Base-by-base conservation (phyloP, 1,139 yeast genomes). In the Sugiyamaella grinbergsii region DNA sequence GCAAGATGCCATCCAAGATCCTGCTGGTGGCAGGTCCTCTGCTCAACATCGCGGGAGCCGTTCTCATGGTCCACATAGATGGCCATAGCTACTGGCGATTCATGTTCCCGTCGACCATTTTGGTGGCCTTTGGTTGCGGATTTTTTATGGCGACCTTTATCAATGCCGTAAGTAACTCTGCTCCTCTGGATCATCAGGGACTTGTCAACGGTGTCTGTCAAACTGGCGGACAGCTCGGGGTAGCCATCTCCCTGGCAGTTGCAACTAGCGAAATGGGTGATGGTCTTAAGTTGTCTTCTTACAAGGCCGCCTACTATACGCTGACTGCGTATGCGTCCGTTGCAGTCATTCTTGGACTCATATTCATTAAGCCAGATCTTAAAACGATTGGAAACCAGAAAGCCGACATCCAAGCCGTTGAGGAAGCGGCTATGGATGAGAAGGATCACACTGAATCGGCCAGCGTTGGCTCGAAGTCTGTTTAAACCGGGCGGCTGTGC, bases 181-280 rank as follows among this genome's bases (percentile, higher is more conserved):
- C 72, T 4, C 73, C 73, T 5, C 41, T 62, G 10, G 67, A 67
- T 44, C 57, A 67, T 29, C 73, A 70, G 51, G 71, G 72, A 2
- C 56, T 61, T 8, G 67, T 69, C 5, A 54, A 61, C 19, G 74
- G 71, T 5, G 58, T 69, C 18, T 61, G 59, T 49, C 64, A 61
- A 48, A 62, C 71, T 0, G 50, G 58, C 28, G 64, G 65, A 1
- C 73, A 70, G 56, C 15, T 55, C 4, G 57, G 58, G 1, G 43
- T 46, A 16, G 59, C 67, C 16, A 34, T 68, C 22, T 62, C 62
- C 4, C 54, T 60, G 45, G 65, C 70, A 8, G 51, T 64, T 10
- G 53, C 61, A 2, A 55, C 69, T 2, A 57, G 61, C 38, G 61
- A 58, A 32, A 43, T 58, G 11, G 59, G 57, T 10, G 44, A 42